phyloP scores from a whole-genome alignment of 768 basidiomycete genomes.

The Filobasidium floriforme region DNA sequence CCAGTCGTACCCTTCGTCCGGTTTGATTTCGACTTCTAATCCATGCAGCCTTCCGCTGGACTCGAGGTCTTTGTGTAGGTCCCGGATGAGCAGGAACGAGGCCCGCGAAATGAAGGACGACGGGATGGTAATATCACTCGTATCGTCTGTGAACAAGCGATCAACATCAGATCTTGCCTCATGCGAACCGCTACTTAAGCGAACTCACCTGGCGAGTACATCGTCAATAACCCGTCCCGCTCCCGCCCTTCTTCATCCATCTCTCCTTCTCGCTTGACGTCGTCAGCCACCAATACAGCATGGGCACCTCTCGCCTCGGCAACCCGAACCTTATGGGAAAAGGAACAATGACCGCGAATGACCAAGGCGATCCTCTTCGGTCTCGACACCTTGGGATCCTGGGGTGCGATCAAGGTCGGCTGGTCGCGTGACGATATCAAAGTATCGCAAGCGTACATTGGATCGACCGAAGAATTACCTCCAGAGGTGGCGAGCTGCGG shows the following conservation, averaged over 20 bases:
- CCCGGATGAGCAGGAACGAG: conserved; percentile 63
- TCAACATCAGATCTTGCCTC: no score
- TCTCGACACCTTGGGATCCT: not conserved
- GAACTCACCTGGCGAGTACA: conserved; percentile 77
- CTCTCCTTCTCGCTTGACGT: conserved; percentile 52
- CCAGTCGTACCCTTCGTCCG: conserved; percentile 67
- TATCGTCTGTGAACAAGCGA: conserved; percentile 53
- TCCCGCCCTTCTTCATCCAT: conserved; percentile 34
- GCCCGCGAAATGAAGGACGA: conserved; percentile 81
- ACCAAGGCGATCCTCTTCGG: conserved; percentile 65
- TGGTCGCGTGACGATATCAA: not conserved
- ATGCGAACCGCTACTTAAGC: not conserved
- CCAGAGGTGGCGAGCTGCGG: not conserved
- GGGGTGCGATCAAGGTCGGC: not conserved
- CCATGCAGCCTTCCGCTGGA: conserved; percentile 24
- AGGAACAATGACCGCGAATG: conserved; percentile 80
- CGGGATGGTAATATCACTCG: conserved; percentile 73
- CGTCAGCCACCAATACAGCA: conserved; percentile 87
- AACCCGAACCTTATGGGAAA: conserved; percentile 74
- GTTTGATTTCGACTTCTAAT: conserved; percentile 40
- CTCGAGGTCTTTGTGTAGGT: conserved; percentile 66
- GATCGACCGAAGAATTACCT: not conserved
- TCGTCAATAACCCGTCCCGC: conserved; percentile 70
- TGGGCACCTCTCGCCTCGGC: conserved; percentile 65
- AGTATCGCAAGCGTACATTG: conserved; percentile 20